phyloP scores from a whole-genome alignment of 2,329 filamentous ascomycete species.

The Aquanectria penicillioides region DNA sequence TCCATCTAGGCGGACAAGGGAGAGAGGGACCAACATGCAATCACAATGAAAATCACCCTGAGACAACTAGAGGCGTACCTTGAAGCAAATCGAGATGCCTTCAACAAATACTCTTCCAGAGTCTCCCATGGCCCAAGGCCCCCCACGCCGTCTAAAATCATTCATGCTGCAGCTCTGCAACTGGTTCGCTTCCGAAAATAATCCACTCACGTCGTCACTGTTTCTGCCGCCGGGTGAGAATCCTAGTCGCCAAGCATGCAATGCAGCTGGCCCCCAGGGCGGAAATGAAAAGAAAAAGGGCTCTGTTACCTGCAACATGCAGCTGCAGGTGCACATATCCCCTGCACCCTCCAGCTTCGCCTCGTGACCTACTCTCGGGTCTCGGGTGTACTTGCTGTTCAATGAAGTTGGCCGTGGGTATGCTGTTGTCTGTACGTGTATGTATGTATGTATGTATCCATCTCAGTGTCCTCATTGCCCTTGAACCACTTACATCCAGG shows the following conservation, averaged over 20 bases:
- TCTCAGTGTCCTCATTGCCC: not conserved
- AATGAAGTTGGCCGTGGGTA: not conserved
- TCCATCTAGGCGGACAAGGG: too few species aligned
- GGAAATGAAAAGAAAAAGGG: conserved; percentile 7
- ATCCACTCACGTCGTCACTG: conserved; percentile 22
- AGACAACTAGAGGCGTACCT: too few species aligned
- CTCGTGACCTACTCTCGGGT: conserved; percentile 13
- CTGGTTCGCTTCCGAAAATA: conserved; percentile 26
- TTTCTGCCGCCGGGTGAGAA: conserved; percentile 11
- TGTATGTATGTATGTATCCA: too few species aligned
- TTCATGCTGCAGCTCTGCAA: conserved; percentile 23
- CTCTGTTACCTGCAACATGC: conserved; percentile 15
- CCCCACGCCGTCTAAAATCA: conserved; percentile 19
- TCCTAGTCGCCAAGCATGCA: conserved; percentile 8
- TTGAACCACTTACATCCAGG: conserved; percentile 3
- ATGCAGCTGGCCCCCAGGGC: not conserved
- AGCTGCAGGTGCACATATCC: conserved; percentile 16
- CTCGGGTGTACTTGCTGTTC: conserved; percentile 3
- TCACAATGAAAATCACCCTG: too few species aligned
- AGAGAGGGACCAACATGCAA: too few species aligned
- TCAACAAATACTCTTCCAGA: too few species aligned
- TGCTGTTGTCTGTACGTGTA: too few species aligned
- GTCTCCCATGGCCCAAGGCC: conserved; percentile 18
- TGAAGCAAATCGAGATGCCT: too few species aligned
- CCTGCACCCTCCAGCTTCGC: conserved; percentile 1